Conservation (phyloP, 176 grass and related monocot genomes). For the Phyllostachys edulis region DNA sequence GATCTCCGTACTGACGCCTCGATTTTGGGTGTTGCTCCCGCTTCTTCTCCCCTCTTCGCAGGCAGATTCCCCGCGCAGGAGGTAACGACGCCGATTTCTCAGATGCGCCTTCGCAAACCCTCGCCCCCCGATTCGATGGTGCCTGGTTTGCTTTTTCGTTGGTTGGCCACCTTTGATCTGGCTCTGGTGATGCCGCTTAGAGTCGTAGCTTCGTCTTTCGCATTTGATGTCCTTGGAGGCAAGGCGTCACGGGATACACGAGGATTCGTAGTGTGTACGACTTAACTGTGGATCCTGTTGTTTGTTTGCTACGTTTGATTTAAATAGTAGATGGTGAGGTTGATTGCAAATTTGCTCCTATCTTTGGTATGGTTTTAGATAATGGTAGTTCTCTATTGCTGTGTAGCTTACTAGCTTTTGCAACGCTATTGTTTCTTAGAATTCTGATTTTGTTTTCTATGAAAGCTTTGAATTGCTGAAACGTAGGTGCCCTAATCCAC, state of each 20-base stretch:
- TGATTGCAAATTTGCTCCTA: neutral
- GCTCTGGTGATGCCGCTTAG: neutral
- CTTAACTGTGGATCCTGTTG: neutral
- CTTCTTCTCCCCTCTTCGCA: slow-evolving; percentile 24
- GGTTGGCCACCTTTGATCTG: neutral
- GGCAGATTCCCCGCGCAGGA: slow-evolving; percentile 62
- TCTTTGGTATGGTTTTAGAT: no score
- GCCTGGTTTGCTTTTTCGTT: neutral
- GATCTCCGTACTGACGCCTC: slow-evolving; percentile 28
- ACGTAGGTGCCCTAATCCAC: neutral
- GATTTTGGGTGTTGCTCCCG: neutral
- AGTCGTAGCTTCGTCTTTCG: neutral
- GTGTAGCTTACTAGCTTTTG: neutral
- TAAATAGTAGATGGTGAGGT: neutral
- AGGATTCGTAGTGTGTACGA: neutral
- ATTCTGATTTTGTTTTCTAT: neutral
- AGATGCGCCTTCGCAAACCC: neutral
- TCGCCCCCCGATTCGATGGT: neutral
- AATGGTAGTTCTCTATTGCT: neutral
- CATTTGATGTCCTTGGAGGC: neutral
- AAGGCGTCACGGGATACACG: neutral
- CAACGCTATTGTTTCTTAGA: neutral
- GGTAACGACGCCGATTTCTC: slow-evolving; percentile 29
- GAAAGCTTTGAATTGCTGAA: neutral
- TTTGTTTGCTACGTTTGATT: neutral